These are phyloP conservation scores for Pichia ethanolica DNA, from an alignment of 805 yeast genomes.

Conservation along the genomic window DNA sequence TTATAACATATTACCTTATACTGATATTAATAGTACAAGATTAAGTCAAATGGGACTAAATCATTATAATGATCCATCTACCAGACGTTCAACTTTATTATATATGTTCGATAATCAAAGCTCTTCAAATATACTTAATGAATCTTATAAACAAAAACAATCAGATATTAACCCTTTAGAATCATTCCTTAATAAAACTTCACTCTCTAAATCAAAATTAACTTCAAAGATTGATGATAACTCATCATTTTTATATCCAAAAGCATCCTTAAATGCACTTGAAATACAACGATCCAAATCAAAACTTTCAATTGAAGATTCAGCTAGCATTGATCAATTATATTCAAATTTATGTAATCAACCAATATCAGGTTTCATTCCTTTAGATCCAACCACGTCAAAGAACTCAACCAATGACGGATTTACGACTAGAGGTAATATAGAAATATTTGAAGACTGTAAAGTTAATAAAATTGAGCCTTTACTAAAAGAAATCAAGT, in stretches of 20 bases:
- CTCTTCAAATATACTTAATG: constrained; percentile 17
- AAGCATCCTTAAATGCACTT: constrained; percentile 28
- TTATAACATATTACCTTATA: constrained; percentile 21
- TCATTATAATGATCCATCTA: constrained; percentile 32
- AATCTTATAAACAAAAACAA: not conserved
- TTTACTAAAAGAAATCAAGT: constrained; percentile 51
- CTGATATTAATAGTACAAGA: constrained; percentile 24
- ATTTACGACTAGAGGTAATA: constrained; percentile 42
- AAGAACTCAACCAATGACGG: constrained; percentile 30
- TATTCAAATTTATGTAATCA: constrained; percentile 21
- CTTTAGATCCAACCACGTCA: constrained; percentile 13
- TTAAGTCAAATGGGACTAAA: constrained; percentile 31
- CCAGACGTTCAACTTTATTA: constrained; percentile 35
- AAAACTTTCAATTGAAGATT: not conserved
- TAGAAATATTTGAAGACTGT: constrained; percentile 43
- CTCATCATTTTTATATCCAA: constrained; percentile 23
- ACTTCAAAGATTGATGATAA: constrained; percentile 11
- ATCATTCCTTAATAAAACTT: not conserved
- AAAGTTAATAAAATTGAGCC: constrained; percentile 43
- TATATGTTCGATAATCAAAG: constrained; percentile 27
- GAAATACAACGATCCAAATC: constrained; percentile 4
- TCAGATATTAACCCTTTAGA: not conserved
- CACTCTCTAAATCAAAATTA: constrained; percentile 6
- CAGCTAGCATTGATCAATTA: constrained; percentile 18
- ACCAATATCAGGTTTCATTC: constrained; percentile 28